A percentile compares a stretch with the other conserved stretches of the same genome.
Evolutionary conservation across 2,329 filamentous ascomycete species (phyloP).

Genomic region (Pseudomassariella vexata): DNA sequence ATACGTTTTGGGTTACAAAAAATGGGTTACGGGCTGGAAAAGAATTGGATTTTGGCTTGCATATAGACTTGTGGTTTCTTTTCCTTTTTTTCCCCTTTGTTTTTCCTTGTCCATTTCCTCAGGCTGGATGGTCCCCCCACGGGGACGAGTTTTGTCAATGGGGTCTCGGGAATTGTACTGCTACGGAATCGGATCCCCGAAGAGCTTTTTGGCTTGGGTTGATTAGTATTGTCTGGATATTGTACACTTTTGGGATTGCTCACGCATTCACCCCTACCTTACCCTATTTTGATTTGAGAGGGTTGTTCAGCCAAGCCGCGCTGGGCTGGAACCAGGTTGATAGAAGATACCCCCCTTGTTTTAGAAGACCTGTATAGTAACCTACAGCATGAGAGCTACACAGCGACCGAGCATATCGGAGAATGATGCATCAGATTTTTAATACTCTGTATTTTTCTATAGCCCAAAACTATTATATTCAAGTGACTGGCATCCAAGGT

Average conservation of each 20-base stretch:
- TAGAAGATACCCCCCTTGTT: constrained; percentile 29
- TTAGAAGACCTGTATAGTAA: constrained; percentile 31
- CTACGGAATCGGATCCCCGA: constrained; percentile 15
- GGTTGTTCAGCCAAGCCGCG: constrained; percentile 20
- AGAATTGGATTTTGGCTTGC: constrained; percentile 18
- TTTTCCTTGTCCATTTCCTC: constrained; percentile 5
- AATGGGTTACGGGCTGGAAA: constrained; percentile 22
- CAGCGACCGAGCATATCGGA: constrained; percentile 1
- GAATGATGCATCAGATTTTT: constrained; percentile 5
- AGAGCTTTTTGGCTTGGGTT: constrained; percentile 3
- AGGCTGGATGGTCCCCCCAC: constrained; percentile 14
- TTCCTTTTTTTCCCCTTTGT: constrained; percentile 19
- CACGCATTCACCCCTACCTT: constrained; percentile 10
- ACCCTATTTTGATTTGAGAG: constrained; percentile 18
- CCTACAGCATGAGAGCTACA: constrained; percentile 3
- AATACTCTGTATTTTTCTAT: not conserved
- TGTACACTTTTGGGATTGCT: constrained; percentile 17
- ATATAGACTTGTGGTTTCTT: constrained; percentile 25
- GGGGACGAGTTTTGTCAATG: constrained; percentile 13
- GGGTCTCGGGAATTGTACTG: constrained; percentile 20
- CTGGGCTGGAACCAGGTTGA: constrained; percentile 28
- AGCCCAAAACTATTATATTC: not conserved
- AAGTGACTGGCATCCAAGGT: constrained; percentile 1
- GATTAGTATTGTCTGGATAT: constrained; percentile 14
- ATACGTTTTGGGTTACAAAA: constrained; percentile 21